phyloP scores from a whole-genome alignment of 2,329 filamentous ascomycete species.

The Calonectria hawksworthii region DNA sequence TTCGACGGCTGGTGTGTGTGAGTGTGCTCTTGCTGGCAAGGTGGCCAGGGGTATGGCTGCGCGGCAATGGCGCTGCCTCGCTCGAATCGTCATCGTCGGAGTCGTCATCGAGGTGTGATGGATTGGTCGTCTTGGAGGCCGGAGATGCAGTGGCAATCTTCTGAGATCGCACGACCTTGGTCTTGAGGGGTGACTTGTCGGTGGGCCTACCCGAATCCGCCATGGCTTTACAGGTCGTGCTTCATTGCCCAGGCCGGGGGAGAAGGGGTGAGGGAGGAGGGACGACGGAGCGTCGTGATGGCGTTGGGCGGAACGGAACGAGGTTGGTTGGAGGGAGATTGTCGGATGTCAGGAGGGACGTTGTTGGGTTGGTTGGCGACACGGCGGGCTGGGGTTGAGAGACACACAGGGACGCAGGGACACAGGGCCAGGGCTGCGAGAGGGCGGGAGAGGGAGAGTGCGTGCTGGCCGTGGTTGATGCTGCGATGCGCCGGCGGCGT shows the following conservation, averaged over 20 bases:
- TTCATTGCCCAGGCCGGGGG: conserved; percentile 48
- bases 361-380: conserved; percentile 34
- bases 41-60: conserved; percentile 74
- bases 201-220: conserved; percentile 56
- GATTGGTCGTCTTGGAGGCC: conserved; percentile 48
- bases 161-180: conserved; percentile 63
- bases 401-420: conserved; percentile 25
- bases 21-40: conserved; percentile 69
- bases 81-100: conserved; percentile 52
- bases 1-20: conserved; percentile 62
- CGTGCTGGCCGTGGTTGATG: neutral
- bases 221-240: conserved; percentile 53
- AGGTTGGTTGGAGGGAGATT: conserved; percentile 7
- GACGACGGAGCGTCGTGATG: conserved; percentile 24
- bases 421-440: conserved; percentile 19
- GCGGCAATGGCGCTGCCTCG: conserved; percentile 58
- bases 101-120: conserved; percentile 54
- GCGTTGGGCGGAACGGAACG: conserved; percentile 10
- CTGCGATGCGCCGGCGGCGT: conserved; percentile 14
- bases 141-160: conserved; percentile 60
- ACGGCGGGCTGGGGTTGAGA: conserved; percentile 27
- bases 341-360: conserved; percentile 8
- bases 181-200: conserved; percentile 52
- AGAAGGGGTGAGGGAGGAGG: conserved; percentile 24
- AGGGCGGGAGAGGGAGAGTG: neutral